phyloP scores from a whole-genome alignment of 2,329 filamentous ascomycete species.

The Diaporthe vexans region DNA sequence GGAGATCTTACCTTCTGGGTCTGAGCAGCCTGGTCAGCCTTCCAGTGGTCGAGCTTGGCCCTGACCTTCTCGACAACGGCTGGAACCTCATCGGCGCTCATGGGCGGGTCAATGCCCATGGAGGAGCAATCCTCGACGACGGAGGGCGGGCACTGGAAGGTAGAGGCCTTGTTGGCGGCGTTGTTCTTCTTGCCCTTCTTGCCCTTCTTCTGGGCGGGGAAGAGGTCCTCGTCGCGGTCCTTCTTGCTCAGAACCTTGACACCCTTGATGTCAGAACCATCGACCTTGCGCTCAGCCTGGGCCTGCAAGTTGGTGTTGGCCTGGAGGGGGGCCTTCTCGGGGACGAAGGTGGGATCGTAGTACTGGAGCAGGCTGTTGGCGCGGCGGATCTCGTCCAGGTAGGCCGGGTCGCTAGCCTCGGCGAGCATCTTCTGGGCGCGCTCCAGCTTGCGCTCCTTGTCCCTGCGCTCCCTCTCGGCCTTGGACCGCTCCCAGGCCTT shows the following conservation, averaged over 20 bases:
- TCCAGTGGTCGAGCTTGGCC: conserved; percentile 92
- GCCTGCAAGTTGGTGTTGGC: conserved; percentile 82
- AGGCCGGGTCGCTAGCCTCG: conserved; percentile 88
- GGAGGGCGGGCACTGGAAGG: conserved; percentile 88
- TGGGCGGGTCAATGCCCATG: conserved; percentile 88
- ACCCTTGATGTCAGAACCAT: conserved; percentile 87
- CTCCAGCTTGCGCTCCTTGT: conserved; percentile 81
- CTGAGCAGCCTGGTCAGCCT: conserved; percentile 88
- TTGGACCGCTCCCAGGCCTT: conserved; percentile 82
- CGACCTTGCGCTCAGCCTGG: conserved; percentile 84
- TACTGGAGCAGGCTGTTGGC: conserved; percentile 90
- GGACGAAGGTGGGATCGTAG: conserved; percentile 82
- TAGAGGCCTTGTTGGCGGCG: conserved; percentile 57
- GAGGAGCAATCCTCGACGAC: conserved; percentile 91
- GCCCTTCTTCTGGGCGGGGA: conserved; percentile 84
- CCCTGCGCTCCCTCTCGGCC: conserved; percentile 82
- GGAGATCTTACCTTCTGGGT: conserved; percentile 83
- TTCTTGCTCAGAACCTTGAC: conserved; percentile 88
- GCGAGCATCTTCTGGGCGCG: conserved; percentile 82
- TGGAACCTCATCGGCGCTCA: conserved; percentile 86
- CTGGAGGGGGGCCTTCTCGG: conserved; percentile 73
- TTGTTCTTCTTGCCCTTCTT: conserved; percentile 87
- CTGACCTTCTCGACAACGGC: conserved; percentile 88
- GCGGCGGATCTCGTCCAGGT: conserved; percentile 91
- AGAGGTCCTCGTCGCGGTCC: conserved; percentile 88